Percentiles rank a stretch among this genome's conserved stretches.
phyloP scores from a whole-genome alignment of 352 stramenopile species.

The Phytopythium kandeliae region DNA sequence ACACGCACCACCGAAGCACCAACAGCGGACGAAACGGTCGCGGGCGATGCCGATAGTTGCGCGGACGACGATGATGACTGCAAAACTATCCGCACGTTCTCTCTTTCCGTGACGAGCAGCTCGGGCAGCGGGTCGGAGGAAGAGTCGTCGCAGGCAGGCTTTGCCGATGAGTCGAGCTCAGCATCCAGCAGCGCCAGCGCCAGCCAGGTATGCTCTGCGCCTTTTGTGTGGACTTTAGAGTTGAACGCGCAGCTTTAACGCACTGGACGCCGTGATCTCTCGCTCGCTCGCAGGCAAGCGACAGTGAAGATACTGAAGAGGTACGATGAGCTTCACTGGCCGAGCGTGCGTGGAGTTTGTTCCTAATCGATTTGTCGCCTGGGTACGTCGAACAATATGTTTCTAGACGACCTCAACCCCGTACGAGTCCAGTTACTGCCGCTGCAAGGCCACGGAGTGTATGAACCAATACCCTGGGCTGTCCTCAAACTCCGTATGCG shows the following conservation, averaged over 20 bases:
- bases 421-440: slow-evolving; percentile 64
- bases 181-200: not conserved
- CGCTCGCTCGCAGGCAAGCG: not conserved
- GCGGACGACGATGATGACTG: slow-evolving; percentile 2
- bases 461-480: slow-evolving; percentile 59
- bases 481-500: slow-evolving; percentile 34
- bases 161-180: not conserved
- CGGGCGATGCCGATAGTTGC: not conserved
- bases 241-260: not conserved
- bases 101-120: not conserved
- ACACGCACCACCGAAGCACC: not conserved
- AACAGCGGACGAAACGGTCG: not conserved
- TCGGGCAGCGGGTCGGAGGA: not conserved
- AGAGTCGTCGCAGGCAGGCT: not conserved
- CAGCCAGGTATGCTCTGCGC: not conserved
- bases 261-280: not conserved
- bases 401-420: slow-evolving; percentile 7
- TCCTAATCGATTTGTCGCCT: not conserved
- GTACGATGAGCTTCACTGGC: not conserved
- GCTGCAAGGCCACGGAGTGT: slow-evolving; percentile 61
- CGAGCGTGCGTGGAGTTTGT: not conserved
- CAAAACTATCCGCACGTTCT: not conserved
- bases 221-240: not conserved
- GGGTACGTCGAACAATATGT: not conserved
- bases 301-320: not conserved